Evolutionary conservation across 805 yeast genomes (phyloP).

Genomic region (Cyberlindnera suaveolens): DNA sequence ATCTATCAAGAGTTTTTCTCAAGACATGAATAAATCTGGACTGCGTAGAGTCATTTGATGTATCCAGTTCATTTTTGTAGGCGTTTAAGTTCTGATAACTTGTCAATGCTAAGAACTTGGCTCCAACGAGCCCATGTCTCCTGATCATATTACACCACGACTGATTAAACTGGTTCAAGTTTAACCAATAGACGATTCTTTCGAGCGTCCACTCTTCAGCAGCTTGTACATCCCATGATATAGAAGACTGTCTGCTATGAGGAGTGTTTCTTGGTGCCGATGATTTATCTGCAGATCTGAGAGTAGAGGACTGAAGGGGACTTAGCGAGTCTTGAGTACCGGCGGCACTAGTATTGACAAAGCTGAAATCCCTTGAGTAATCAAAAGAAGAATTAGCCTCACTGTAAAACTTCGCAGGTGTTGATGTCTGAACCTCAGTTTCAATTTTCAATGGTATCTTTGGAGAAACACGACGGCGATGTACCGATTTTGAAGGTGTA

Average conservation of each 20-base stretch:
- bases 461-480: constrained; percentile 8
- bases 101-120: constrained; percentile 56
- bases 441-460: constrained; percentile 10
- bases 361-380: constrained; percentile 19
- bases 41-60: constrained; percentile 45
- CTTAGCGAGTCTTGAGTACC: constrained; percentile 3
- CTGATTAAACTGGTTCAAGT: constrained; percentile 57
- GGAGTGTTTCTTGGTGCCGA: constrained; percentile 10
- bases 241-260: constrained; percentile 21
- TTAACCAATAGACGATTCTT: constrained; percentile 67
- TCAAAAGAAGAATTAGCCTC: background rate
- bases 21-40: constrained; percentile 50
- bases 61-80: constrained; percentile 33
- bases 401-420: constrained; percentile 6
- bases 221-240: constrained; percentile 44
- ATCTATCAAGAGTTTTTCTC: constrained; percentile 34
- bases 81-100: constrained; percentile 56
- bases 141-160: constrained; percentile 68
- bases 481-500: constrained; percentile 11
- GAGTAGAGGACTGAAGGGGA: constrained; percentile 7
- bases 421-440: constrained; percentile 10
- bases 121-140: constrained; percentile 51
- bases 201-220: constrained; percentile 67
- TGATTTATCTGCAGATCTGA: background rate
- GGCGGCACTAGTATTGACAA: constrained; percentile 18